Base-by-base conservation (phyloP, 2,329 filamentous ascomycete genomes). In the Botrytis medusae region DNA sequence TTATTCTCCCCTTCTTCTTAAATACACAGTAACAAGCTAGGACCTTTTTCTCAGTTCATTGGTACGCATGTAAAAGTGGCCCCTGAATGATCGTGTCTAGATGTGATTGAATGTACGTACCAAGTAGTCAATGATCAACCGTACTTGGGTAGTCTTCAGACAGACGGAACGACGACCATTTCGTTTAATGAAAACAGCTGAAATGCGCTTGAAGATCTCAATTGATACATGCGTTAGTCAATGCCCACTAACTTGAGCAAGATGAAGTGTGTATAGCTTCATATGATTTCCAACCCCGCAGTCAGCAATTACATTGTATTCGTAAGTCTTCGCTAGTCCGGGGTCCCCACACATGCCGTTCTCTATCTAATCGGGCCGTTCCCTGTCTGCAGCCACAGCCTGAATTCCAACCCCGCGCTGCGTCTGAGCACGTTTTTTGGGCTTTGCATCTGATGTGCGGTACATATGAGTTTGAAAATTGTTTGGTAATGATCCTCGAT, bases 51-150 rank as follows among this genome's bases (percentile, higher is more conserved):
- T 62, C 73, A 40, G 54, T 51, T 64, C 61, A 63, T 67, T 40
- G 64, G 32, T 29, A 67, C 46, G 25, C 32, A 51, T 40, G 46
- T 67, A 68, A 68, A 68, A 68, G 64, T 68, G 64, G 64, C 64
- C 22, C 64, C 46, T 68, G 25, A 22, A 54, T 29, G 61, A 29
- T 68, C 64, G 64, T 68, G 64, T 68, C 46, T 68, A 68, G 46
- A 68, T 54, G 34, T 54, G 34, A 68, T 67, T 67, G 46, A 54
- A 40, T 68, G 46, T 40, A 40, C 46, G 34, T 67, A 29, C 51
- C 34, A 57, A 57, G n/a, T 29, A 57, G 51, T 18, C 51, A 9
- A 57, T 57, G n/a, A 57, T 57, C 29, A 29, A 18, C 51, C 51
- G n/a, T 57, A 57, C 51, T 57, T 29, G 8, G 51, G 14, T 29